phyloP scores from a whole-genome alignment of 2,329 filamentous ascomycete genomes.

The Ascomycota sp. region DNA sequence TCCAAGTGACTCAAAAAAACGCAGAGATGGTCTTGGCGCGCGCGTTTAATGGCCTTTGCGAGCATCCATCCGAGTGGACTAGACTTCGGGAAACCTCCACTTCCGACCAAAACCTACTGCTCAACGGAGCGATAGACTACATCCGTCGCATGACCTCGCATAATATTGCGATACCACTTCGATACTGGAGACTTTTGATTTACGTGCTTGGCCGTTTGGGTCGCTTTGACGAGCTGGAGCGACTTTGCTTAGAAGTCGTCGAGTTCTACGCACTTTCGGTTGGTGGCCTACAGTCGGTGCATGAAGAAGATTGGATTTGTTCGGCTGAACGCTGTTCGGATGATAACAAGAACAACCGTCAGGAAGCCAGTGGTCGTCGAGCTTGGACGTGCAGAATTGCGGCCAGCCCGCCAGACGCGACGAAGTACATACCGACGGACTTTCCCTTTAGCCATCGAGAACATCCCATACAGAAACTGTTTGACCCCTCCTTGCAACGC shows the following conservation, averaged over 20 bases:
- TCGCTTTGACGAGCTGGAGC: constrained; percentile 22
- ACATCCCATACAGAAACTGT: constrained; percentile 26
- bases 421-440: constrained; percentile 15
- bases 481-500: constrained; percentile 17
- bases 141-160: constrained; percentile 10
- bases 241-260: constrained; percentile 20
- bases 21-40: constrained; percentile 8
- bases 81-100: neutral
- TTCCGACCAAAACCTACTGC: constrained; percentile 2
- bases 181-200: constrained; percentile 21
- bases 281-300: constrained; percentile 18
- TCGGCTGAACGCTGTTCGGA: neutral
- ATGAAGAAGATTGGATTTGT: constrained; percentile 16
- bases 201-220: constrained; percentile 20
- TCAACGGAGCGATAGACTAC: constrained; percentile 12
- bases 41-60: constrained; percentile 9
- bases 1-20: constrained; percentile 9
- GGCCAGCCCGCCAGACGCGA: constrained; percentile 1
- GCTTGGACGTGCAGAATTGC: neutral
- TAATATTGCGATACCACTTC: constrained; percentile 13
- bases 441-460: constrained; percentile 16
- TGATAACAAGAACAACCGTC: neutral
- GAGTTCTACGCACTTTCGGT: constrained; percentile 13
- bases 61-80: constrained; percentile 6
- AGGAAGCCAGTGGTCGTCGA: no score